Conservation (phyloP, 139 green algal species). For the Penium margaritaceum region DNA sequence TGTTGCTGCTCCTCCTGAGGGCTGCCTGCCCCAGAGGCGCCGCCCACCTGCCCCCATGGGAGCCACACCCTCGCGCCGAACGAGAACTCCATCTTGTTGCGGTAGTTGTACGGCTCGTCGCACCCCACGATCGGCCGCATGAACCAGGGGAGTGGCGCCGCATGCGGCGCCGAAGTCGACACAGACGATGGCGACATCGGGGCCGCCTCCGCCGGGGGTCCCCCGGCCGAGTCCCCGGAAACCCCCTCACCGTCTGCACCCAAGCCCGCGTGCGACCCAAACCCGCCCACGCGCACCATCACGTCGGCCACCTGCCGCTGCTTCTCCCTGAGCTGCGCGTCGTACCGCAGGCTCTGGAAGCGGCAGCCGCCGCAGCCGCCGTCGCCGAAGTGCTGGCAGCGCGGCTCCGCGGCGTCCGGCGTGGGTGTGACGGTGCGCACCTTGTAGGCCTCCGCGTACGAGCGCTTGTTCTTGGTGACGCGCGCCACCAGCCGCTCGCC, state of each 20-base stretch:
- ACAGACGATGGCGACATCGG: no score
- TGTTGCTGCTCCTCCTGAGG: background rate
- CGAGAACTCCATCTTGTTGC: slow-evolving; percentile 75
- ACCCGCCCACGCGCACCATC: slow-evolving; percentile 56
- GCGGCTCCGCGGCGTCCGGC: slow-evolving; percentile 43
- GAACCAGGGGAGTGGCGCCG: no score
- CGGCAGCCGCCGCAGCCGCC: slow-evolving; percentile 70
- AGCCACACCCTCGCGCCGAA: slow-evolving; percentile 46
- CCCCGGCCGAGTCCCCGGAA: no score
- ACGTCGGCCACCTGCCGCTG: slow-evolving; percentile 52
- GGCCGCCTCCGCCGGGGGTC: no score
- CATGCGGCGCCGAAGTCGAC: no score
- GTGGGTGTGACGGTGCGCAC: slow-evolving; percentile 48
- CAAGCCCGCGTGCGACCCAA: no score
- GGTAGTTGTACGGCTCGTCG: slow-evolving; percentile 54
- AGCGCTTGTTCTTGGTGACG: slow-evolving; percentile 44
- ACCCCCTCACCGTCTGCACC: no score
- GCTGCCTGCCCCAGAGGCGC: no score
- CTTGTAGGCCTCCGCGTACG: slow-evolving; percentile 54
- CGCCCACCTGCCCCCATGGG: no score
- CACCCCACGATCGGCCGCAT: slow-evolving; percentile 48
- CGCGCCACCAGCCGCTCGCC: slow-evolving; percentile 60
- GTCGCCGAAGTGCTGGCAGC: slow-evolving; percentile 66
- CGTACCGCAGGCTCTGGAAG: slow-evolving; percentile 70
- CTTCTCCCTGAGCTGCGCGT: slow-evolving; percentile 66